Evolutionary conservation across 2,329 filamentous ascomycete genomes (phyloP).

Genomic region (Venturia oleaginea): DNA sequence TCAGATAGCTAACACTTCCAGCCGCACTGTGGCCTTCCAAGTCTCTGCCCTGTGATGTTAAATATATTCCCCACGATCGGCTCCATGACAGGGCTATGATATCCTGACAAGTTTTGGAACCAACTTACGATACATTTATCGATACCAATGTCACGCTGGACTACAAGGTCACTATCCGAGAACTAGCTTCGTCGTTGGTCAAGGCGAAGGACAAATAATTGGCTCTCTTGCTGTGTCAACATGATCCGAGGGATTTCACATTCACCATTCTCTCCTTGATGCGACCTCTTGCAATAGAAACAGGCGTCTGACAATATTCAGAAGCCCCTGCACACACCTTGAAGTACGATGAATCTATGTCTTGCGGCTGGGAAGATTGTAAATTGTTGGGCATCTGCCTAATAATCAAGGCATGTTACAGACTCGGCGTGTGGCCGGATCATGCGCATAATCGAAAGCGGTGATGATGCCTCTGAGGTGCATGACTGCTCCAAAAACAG

Average conservation of each 20-base stretch:
- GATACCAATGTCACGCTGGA: too few relatives aligned
- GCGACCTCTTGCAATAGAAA: not conserved
- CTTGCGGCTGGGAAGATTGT: not conserved
- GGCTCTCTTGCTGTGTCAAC: not conserved
- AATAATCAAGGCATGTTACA: not conserved
- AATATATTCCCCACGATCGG: too few relatives aligned
- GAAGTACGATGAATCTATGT: not conserved
- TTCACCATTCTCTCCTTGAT: not conserved
- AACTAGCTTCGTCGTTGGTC: not conserved
- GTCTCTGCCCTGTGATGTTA: too few relatives aligned
- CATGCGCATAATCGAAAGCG: conserved; percentile 72
- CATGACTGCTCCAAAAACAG: conserved; percentile 64
- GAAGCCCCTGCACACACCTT: not conserved
- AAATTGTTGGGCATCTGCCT: not conserved
- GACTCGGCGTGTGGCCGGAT: conserved; percentile 1
- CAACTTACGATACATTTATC: too few relatives aligned
- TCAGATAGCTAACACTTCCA: too few relatives aligned
- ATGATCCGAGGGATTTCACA: not conserved
- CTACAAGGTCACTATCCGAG: too few relatives aligned
- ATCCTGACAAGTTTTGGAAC: too few relatives aligned
- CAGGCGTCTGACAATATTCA: not conserved
- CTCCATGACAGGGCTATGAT: too few relatives aligned
- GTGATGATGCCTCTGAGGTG: conserved; percentile 69
- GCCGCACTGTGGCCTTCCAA: too few relatives aligned
- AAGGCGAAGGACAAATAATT: not conserved